phyloP scores from a whole-genome alignment of 441 rosid genomes.

The Gossypium schwendimanii region DNA sequence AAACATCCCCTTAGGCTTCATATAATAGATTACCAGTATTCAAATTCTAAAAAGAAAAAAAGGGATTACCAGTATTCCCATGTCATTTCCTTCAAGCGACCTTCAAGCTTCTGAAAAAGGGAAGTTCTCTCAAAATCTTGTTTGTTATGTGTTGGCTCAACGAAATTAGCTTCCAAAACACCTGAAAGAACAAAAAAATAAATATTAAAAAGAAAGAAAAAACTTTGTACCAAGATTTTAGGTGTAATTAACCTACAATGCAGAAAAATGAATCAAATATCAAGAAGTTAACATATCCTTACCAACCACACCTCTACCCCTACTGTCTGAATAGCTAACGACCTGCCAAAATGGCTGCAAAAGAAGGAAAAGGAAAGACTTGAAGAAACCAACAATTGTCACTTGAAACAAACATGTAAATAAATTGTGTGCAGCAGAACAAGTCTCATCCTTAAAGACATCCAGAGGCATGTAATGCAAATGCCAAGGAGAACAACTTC shows the following conservation, averaged over 20 bases:
- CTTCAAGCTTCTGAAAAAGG: constrained; percentile 91
- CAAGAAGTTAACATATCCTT: constrained; percentile 27
- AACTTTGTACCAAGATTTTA: constrained; percentile 11
- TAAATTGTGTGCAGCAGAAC: background rate
- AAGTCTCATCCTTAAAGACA: background rate
- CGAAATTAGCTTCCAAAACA: constrained; percentile 84
- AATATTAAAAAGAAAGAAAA: background rate
- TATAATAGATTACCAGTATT: constrained; percentile 60
- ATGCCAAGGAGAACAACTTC: background rate
- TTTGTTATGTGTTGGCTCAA: constrained; percentile 93
- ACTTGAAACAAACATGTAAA: background rate
- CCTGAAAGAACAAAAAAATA: constrained; percentile 38
- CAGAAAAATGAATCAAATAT: constrained; percentile 9
- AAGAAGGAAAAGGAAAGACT: constrained; percentile 3
- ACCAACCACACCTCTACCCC: constrained; percentile 97
- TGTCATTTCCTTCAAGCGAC: constrained; percentile 87
- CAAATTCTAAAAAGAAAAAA: constrained; percentile 13
- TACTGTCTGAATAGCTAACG: constrained; percentile 37
- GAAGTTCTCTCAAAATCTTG: constrained; percentile 96
- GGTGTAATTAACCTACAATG: constrained; percentile 5
- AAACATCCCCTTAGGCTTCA: background rate
- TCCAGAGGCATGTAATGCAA: background rate
- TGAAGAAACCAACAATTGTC: background rate
- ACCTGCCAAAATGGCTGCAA: constrained; percentile 92
- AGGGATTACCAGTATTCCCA: constrained; percentile 71